phyloP scores from a whole-genome alignment of 2,329 filamentous ascomycete species.

The Penicillium sclerotigenum region DNA sequence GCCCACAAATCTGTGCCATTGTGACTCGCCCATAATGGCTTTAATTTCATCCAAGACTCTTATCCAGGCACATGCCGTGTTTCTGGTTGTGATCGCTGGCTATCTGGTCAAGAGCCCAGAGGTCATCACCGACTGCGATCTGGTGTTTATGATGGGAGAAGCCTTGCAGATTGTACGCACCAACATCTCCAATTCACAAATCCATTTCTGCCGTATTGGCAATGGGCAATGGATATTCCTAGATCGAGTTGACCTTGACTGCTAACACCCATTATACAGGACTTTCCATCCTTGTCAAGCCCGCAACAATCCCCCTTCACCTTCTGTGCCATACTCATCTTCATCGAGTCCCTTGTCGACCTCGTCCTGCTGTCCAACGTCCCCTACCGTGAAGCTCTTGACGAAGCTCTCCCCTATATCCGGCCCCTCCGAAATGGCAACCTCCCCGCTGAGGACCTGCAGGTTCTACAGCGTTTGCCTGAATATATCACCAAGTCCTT shows the following conservation, averaged over 20 bases:
- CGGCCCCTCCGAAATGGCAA: slow-evolving; percentile 24
- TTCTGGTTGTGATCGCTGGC: slow-evolving; percentile 78
- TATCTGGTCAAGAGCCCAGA: slow-evolving; percentile 75
- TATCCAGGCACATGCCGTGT: slow-evolving; percentile 75
- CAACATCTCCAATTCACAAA: background rate
- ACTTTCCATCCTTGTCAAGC: slow-evolving; percentile 63
- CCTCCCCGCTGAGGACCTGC: slow-evolving; percentile 24
- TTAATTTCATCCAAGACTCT: slow-evolving; percentile 77
- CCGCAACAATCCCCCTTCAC: slow-evolving; percentile 63
- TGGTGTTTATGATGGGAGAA: slow-evolving; percentile 79
- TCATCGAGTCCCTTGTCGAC: slow-evolving; percentile 63
- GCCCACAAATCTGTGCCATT: background rate
- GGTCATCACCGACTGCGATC: slow-evolving; percentile 70
- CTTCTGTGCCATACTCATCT: slow-evolving; percentile 66
- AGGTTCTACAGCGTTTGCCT: slow-evolving; percentile 19
- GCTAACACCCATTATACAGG: slow-evolving; percentile 24
- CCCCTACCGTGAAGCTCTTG: slow-evolving; percentile 63
- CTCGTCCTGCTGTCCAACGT: slow-evolving; percentile 57
- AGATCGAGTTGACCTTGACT: background rate
- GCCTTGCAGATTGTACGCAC: slow-evolving; percentile 70
- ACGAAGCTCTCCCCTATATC: slow-evolving; percentile 54
- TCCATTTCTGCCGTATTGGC: background rate
- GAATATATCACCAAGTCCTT: slow-evolving; percentile 26
- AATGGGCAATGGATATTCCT: background rate
- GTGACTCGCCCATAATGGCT: slow-evolving; percentile 58